phyloP scores from a whole-genome alignment of 768 basidiomycete species.

The Gymnopilus junonius region DNA sequence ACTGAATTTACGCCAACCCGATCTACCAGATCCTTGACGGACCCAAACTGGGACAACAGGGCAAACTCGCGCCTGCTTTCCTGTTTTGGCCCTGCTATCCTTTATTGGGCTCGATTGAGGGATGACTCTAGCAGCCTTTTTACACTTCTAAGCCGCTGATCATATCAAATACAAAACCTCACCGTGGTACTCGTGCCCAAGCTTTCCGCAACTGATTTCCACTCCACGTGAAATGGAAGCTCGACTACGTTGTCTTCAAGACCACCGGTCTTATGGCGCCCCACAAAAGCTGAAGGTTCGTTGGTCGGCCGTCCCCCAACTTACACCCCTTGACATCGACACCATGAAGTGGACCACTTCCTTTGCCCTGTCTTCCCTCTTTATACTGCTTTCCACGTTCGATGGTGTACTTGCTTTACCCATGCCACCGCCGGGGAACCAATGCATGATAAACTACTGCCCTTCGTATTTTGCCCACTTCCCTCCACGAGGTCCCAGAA shows the following conservation, averaged over 20 bases:
- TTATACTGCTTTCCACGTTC: neutral
- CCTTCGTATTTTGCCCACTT: slow-evolving; percentile 10
- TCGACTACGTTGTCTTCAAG: neutral
- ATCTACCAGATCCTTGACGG: too few relatives aligned
- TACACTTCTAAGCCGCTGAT: neutral
- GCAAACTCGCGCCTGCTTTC: too few relatives aligned
- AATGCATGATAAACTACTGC: slow-evolving; percentile 18
- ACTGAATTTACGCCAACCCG: too few relatives aligned
- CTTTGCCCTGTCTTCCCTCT: neutral
- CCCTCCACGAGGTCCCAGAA: slow-evolving; percentile 7
- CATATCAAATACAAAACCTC: neutral
- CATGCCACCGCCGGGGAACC: slow-evolving; percentile 2
- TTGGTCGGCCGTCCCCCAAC: neutral
- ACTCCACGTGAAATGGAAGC: neutral
- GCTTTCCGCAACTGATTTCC: neutral
- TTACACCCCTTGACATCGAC: neutral
- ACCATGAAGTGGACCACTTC: neutral
- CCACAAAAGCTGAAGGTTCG: neutral
- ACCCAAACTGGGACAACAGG: too few relatives aligned
- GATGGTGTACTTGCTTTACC: neutral
- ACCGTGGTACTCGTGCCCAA: neutral
- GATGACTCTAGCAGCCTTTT: neutral
- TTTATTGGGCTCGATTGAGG: neutral
- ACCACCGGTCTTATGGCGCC: neutral
- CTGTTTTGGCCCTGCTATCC: neutral